Base-by-base conservation (phyloP, 31 red algal genomes). In the Porphyra umbilicalis region DNA sequence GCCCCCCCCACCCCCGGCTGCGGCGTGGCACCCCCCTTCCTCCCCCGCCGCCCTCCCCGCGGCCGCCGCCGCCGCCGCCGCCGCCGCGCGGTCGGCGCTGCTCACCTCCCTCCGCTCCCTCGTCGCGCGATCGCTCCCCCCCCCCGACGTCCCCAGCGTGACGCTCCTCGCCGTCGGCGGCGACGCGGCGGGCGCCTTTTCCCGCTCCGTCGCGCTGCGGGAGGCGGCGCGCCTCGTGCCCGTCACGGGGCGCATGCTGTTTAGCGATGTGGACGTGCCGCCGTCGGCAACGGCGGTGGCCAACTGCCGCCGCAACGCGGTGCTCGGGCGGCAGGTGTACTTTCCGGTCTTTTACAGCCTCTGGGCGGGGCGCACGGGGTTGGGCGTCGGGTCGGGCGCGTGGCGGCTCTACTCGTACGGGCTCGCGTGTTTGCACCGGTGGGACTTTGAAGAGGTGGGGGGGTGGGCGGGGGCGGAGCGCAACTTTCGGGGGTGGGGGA, bases 271-370 rank as follows among this genome's bases (percentile, higher is more conserved):
- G 39, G 91, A 94, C 75, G 87, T 94, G 86, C 83, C 87, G 3
- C 29, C 83, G 35, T 89, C 86, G 36, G 79, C 82, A 14, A 80
- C 83, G 36, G 81, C 86, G 80, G 82, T 94, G 80, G 84, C 83
- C 35, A 94, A 81, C 42, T 94, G 91, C 71, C 78, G 75, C 4
- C 80, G 57, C 14, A 94, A 94, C 80, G 79, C 83, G 9, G 87
- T 94, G 36, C 74, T 84, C 36, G 87, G 91, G 8, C 79, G 83
- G 42, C 91, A 94, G 36, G 91, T 89, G 4, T 94, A 94, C 84
- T 89, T 94, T 83, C 91, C 91, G 14, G 87, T 94, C 4, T 89
- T 94, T 40, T 94, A 94, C 78, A 94, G 80, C 67, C 74, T 94
- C 25, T 94, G 75, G 32, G 86, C 91, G 31, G 57, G 57, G 20